These are phyloP conservation scores for Erysimum cheiranthoides DNA, from an alignment of 345 rosid genomes.

Conservation along the genomic window DNA sequence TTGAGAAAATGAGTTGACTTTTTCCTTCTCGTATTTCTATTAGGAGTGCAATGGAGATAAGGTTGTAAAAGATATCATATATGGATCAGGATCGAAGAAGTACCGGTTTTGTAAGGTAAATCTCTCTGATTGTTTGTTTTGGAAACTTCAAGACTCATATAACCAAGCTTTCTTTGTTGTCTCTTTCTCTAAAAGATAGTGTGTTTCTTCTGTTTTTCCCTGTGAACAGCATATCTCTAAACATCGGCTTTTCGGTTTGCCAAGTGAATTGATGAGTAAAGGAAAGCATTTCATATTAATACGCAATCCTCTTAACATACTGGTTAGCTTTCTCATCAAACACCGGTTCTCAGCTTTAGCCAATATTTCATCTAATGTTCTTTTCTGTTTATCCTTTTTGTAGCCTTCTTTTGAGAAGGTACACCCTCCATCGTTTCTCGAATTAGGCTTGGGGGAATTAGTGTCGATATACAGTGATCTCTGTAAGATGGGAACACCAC, in stretches of 20 bases:
- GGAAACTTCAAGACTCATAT: background rate
- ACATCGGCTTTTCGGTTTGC: constrained; percentile 64
- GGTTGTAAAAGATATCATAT: constrained; percentile 73
- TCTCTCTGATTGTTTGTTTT: background rate
- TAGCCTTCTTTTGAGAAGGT: constrained; percentile 83
- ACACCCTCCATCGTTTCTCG: constrained; percentile 70
- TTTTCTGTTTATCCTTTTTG: constrained; percentile 29
- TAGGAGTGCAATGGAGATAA: constrained; percentile 75
- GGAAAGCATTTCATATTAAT: constrained; percentile 87
- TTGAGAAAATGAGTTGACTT: background rate
- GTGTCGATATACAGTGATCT: constrained; percentile 75
- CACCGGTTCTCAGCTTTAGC: background rate
- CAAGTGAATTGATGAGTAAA: constrained; percentile 69
- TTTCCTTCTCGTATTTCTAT: background rate
- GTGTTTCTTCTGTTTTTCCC: background rate
- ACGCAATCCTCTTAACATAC: constrained; percentile 70
- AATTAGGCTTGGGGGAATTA: constrained; percentile 75
- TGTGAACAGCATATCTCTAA: constrained; percentile 70
- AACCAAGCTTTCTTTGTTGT: background rate
- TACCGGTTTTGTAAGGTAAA: constrained; percentile 87
- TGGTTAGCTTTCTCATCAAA: constrained; percentile 53
- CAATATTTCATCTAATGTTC: constrained; percentile 21
- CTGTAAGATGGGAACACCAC: constrained; percentile 68
- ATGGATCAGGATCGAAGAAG: constrained; percentile 69
- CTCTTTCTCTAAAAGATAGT: constrained; percentile 1